Base-by-base conservation (phyloP, 2,329 filamentous ascomycete genomes). In the Colletotrichum eleusines region DNA sequence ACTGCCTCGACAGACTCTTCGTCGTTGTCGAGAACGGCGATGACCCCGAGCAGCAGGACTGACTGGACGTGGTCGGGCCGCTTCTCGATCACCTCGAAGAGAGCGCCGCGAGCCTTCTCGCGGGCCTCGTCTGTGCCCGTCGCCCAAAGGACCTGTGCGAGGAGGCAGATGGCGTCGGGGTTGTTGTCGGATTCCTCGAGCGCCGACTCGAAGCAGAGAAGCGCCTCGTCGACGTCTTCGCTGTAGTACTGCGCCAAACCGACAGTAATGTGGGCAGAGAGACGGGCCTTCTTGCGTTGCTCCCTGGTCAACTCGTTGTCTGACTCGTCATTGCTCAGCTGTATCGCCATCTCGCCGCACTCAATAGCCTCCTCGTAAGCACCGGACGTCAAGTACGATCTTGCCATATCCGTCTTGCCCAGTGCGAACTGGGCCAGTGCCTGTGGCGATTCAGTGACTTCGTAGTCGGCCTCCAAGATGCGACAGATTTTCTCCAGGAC, bases 141-240 rank as follows among this genome's bases (percentile, higher is more conserved):
- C 0, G 95, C 95, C 95, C 96, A 99, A 0, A 98, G 86, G 0
- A 98, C 93, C 80, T 98, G 94, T 0, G 95, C 93, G 16, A 98
- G 85, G 16, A 98, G 85, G 76, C 95, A 98, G 0, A 94, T 91
- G 1, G 95, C 92, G 77, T 98, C 94, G 0, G 95, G 92, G 72
- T 94, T 90, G 46, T 88, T 88, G 38, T 88, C 83, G 1, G 92
- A 94, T 78, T 97, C 94, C 66, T 91, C 86, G 9, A 98, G 85
- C 0, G 94, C 94, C 3, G 89, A 86, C 73, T 94, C 90, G 80
- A 99, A 97, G 81, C 92, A 94, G 14, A 87, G 85, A 33, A 97
- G 90, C 0, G 94, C 92, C 61, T 89, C 87, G 50, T 90, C 87
- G 74, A 92, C 87, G 31, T 90, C 84, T 31, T 88, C 82, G 40